Percentiles rank a stretch among this genome's conserved stretches.
Conservation (phyloP, 2,329 filamentous ascomycete species). For the Pseudogymnoascus sp. region DNA sequence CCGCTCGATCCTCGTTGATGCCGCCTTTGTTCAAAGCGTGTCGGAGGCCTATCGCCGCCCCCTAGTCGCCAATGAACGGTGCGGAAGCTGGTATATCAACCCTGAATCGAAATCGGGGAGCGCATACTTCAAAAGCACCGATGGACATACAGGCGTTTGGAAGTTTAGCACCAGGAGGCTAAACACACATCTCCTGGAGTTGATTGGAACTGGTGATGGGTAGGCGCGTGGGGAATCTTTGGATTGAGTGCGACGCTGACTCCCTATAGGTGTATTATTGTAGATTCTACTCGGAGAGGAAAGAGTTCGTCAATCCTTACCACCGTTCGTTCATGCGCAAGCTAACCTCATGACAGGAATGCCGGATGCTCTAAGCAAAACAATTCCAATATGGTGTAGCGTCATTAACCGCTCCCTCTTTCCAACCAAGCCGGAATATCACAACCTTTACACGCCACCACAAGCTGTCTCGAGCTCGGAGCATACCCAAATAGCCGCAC, state of each 20-base stretch:
- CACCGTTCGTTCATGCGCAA: conserved; percentile 7
- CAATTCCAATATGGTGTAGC: conserved; percentile 86
- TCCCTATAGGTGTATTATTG: conserved; percentile 59
- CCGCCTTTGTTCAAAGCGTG: conserved; percentile 61
- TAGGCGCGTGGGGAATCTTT: conserved; percentile 32
- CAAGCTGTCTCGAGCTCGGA: conserved; percentile 67
- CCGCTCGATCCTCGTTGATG: conserved; percentile 67
- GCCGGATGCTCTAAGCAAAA: conserved; percentile 91
- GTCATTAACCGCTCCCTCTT: conserved; percentile 78
- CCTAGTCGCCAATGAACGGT: conserved; percentile 85
- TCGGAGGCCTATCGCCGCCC: conserved; percentile 51
- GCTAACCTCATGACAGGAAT: conserved; percentile 48
- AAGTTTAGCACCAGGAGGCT: conserved; percentile 76
- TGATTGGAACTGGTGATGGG: conserved; percentile 62
- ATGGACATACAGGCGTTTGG: conserved; percentile 89
- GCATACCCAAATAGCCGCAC: conserved; percentile 65
- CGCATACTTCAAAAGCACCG: conserved; percentile 96
- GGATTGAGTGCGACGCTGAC: neutral
- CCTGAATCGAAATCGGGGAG: conserved; percentile 58
- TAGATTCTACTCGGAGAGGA: conserved; percentile 86
- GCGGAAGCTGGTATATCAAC: conserved; percentile 89
- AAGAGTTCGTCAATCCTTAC: conserved; percentile 53
- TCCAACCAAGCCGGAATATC: conserved; percentile 39
- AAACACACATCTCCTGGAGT: conserved; percentile 70
- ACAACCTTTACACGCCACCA: conserved; percentile 61